phyloP scores from a whole-genome alignment of 2,329 filamentous ascomycete species.

The Aspergillus glaucus region DNA sequence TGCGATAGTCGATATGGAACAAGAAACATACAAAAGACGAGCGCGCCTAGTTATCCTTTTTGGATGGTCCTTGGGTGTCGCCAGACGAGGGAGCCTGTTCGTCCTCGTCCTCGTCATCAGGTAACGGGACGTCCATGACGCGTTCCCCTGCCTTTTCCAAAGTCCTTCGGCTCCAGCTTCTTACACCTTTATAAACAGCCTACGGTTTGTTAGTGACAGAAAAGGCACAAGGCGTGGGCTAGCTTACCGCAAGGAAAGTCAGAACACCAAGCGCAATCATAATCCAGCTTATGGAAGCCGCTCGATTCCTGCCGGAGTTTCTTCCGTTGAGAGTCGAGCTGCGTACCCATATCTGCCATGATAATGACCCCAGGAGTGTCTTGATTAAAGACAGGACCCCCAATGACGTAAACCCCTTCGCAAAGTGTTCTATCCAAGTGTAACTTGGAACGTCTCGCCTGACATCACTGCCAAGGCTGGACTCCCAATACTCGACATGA shows the following conservation, averaged over 20 bases:
- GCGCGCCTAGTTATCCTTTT: slow-evolving; percentile 19
- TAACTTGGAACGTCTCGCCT: slow-evolving; percentile 42
- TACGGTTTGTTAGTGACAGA: slow-evolving; percentile 33
- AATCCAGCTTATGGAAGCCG: slow-evolving; percentile 71
- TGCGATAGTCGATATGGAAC: slow-evolving; percentile 48
- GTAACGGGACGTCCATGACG: slow-evolving; percentile 65
- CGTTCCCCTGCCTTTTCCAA: slow-evolving; percentile 71
- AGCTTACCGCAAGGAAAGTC: slow-evolving; percentile 69
- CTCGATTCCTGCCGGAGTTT: slow-evolving; percentile 65
- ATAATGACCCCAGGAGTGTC: slow-evolving; percentile 64
- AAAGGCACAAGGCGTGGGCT: not conserved
- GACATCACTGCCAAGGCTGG: slow-evolving; percentile 29
- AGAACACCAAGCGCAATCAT: slow-evolving; percentile 73
- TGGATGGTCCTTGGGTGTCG: slow-evolving; percentile 12
- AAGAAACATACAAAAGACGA: not conserved
- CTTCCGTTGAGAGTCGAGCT: slow-evolving; percentile 49
- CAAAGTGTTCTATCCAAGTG: slow-evolving; percentile 75
- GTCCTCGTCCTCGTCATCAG: slow-evolving; percentile 53
- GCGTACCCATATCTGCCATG: slow-evolving; percentile 71
- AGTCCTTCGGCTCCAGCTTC: slow-evolving; percentile 63
- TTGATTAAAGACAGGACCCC: slow-evolving; percentile 82
- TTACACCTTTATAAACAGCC: slow-evolving; percentile 76
- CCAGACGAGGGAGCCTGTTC: slow-evolving; percentile 23
- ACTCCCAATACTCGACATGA: slow-evolving; percentile 38
- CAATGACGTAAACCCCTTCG: slow-evolving; percentile 84